These are phyloP conservation scores for Haplographium delicatum DNA, from an alignment of 495 filamentous ascomycete genomes.

Conservation along the genomic window DNA sequence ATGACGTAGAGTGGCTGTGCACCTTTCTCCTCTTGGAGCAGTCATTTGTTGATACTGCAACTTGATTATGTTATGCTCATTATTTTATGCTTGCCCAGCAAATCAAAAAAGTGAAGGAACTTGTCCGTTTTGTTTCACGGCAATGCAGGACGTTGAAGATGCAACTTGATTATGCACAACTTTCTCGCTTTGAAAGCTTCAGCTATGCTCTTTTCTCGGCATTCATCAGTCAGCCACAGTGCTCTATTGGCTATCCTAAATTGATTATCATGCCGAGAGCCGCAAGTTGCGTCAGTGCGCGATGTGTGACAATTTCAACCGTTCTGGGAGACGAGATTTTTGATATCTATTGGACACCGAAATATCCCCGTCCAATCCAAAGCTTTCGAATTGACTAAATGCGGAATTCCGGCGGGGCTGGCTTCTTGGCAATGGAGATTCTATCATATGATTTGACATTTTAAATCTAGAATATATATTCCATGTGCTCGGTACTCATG, in stretches of 20 bases:
- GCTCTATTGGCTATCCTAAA: conserved; percentile 1
- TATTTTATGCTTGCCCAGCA: no score
- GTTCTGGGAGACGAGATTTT: neutral
- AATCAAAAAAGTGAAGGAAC: no score
- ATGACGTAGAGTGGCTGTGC: no score
- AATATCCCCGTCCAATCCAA: conserved; percentile 19
- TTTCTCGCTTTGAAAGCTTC: no score
- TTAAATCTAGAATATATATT: neutral
- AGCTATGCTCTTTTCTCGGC: no score
- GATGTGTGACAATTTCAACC: neutral
- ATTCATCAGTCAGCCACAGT: neutral
- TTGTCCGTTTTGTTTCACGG: no score
- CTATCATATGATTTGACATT: neutral
- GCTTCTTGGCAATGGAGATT: neutral
- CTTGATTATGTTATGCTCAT: no score
- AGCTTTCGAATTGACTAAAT: neutral
- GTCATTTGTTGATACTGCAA: no score
- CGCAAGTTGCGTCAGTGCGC: conserved; percentile 1
- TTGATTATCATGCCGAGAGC: no score
- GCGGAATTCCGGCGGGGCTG: neutral
- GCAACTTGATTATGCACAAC: no score
- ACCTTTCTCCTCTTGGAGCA: no score
- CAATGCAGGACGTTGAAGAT: no score
- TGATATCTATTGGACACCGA: conserved; percentile 7
- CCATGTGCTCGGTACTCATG: neutral